phyloP scores from a whole-genome alignment of 768 basidiomycete genomes.

The Tricholoma saponaceum region DNA sequence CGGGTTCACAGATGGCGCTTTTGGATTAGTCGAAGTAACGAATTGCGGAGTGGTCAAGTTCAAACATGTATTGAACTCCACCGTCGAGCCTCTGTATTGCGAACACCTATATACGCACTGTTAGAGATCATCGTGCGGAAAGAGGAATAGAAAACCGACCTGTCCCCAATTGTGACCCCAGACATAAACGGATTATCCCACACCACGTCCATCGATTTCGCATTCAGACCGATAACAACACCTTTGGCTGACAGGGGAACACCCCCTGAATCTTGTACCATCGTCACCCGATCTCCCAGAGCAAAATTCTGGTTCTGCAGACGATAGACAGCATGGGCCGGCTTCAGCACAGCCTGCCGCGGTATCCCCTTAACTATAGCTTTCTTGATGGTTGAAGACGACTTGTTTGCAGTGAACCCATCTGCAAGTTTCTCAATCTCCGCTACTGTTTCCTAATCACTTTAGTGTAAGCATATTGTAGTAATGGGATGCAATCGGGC shows the following conservation, averaged over 20 bases:
- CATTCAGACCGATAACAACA: constrained; percentile 85
- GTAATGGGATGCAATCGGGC: not conserved
- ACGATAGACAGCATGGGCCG: constrained; percentile 83
- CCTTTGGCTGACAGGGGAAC: constrained; percentile 92
- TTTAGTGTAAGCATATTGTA: not conserved
- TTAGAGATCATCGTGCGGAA: constrained; percentile 3
- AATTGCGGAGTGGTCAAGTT: constrained; percentile 89
- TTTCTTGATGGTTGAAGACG: constrained; percentile 70
- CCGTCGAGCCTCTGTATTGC: constrained; percentile 85
- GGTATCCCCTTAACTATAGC: constrained; percentile 94
- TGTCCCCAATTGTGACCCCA: constrained; percentile 78
- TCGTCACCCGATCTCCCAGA: constrained; percentile 91
- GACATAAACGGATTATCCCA: constrained; percentile 98
- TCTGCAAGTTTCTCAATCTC: constrained; percentile 80
- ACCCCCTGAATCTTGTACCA: constrained; percentile 93
- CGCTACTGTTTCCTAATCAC: constrained; percentile 63
- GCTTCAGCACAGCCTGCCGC: constrained; percentile 89
- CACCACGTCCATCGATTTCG: constrained; percentile 87
- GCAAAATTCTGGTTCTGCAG: constrained; percentile 85
- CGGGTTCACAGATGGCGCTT: constrained; percentile 44
- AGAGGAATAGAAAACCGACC: constrained; percentile 41
- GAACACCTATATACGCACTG: constrained; percentile 59
- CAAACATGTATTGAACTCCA: constrained; percentile 83
- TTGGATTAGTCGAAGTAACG: constrained; percentile 67
- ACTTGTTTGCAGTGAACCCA: constrained; percentile 55